Evolutionary conservation across 2,329 filamentous ascomycete genomes (phyloP).

Genomic region (Fusarium denticulatum): DNA sequence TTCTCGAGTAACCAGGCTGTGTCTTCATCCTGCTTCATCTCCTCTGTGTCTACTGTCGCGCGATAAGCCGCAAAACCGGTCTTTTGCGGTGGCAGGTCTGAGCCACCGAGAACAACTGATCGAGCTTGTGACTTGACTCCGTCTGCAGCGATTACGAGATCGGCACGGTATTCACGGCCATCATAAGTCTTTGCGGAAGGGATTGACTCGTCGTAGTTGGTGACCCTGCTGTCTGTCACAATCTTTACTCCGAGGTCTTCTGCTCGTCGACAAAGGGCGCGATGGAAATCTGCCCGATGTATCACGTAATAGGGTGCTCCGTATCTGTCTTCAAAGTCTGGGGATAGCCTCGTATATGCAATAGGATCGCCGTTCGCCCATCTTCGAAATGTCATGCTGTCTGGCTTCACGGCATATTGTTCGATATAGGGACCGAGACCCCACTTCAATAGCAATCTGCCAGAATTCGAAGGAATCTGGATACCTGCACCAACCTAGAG

Average conservation of each 20-base stretch:
- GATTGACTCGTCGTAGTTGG: not conserved
- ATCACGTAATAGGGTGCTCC: not conserved
- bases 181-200: not conserved
- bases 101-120: not conserved
- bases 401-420: not conserved
- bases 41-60: not conserved
- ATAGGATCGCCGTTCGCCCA: not conserved
- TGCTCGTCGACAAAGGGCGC: not conserved
- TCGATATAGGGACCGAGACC: not conserved
- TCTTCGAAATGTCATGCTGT: conserved; percentile 3
- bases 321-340: not conserved
- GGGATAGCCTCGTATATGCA: not conserved
- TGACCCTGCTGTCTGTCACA: not conserved
- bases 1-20: not conserved
- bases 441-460: not conserved
- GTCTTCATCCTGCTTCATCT: not conserved
- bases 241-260: not conserved
- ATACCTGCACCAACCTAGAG: conserved; percentile 7
- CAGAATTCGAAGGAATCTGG: not conserved
- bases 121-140: conserved; percentile 2
- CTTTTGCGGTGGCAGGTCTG: not conserved
- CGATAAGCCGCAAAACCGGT: conserved; percentile 3
- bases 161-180: not conserved
- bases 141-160: not conserved
- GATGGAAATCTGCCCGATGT: not conserved